phyloP scores from a whole-genome alignment of 345 rosid species.

The Crucihimalaya himalaica region DNA sequence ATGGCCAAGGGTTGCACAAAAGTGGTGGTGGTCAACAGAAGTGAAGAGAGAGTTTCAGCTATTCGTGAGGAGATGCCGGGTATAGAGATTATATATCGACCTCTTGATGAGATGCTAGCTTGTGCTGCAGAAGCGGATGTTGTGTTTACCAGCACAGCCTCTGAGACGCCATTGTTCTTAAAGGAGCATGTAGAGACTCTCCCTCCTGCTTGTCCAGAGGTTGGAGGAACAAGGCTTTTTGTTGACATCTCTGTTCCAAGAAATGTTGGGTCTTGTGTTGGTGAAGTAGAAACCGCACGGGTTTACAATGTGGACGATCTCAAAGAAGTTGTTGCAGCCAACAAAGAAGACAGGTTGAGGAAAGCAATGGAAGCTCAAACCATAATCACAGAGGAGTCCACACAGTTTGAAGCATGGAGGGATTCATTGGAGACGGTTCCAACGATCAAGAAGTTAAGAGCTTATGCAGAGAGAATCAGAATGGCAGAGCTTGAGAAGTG shows the following conservation, averaged over 20 bases:
- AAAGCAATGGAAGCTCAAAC: conserved; percentile 96
- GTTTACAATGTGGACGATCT: conserved; percentile 95
- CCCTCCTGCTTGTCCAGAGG: conserved; percentile 52
- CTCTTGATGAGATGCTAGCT: conserved; percentile 67
- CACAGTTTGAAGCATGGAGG: conserved; percentile 92
- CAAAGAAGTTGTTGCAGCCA: conserved; percentile 98
- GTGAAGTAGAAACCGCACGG: conserved; percentile 51
- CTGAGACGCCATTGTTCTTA: conserved; percentile 72
- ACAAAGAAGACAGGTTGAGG: conserved; percentile 87
- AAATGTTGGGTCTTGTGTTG: conserved; percentile 80
- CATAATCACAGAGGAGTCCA: conserved; percentile 76
- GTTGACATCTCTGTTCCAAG: conserved; percentile 92
- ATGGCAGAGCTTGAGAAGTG: conserved; percentile 82
- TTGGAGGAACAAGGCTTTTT: conserved; percentile 73
- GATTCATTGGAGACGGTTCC: conserved; percentile 95
- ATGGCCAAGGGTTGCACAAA: conserved; percentile 69
- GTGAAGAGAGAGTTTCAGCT: conserved; percentile 79
- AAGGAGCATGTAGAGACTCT: conserved; percentile 67
- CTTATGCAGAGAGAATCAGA: conserved; percentile 92
- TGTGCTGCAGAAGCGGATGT: conserved; percentile 88
- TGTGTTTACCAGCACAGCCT: conserved; percentile 89
- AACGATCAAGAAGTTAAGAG: conserved; percentile 91
- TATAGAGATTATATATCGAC: conserved; percentile 65
- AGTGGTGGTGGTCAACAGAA: conserved; percentile 67
- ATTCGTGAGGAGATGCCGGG: conserved; percentile 73